Evolutionary conservation across 352 stramenopile species (phyloP).

Genomic region (Phytophthora sp.): DNA sequence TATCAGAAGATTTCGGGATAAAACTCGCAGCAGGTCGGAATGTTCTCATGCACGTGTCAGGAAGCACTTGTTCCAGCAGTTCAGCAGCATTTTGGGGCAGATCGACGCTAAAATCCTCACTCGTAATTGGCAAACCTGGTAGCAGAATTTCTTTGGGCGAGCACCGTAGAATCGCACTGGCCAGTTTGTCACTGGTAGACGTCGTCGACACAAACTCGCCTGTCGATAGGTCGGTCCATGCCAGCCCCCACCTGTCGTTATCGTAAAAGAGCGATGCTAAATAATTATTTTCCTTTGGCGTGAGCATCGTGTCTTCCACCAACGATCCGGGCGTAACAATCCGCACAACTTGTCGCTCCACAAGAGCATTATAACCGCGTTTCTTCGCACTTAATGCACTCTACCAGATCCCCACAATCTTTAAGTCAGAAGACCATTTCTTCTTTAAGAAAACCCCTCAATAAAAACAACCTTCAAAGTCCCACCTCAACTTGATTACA

Average conservation of each 20-base stretch:
- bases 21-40: conserved; percentile 50
- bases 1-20: not conserved
- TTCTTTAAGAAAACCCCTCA: too few species aligned
- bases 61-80: conserved; percentile 50
- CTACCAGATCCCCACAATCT: conserved; percentile 25
- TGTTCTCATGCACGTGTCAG: conserved; percentile 65
- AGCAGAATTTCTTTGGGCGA: conserved; percentile 75
- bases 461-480: not conserved
- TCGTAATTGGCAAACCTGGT: conserved; percentile 27
- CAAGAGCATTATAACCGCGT: conserved; percentile 61
- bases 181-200: conserved; percentile 60
- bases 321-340: conserved; percentile 80
- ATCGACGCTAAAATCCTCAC: not conserved
- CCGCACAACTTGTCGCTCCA: conserved; percentile 79
- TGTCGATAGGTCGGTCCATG: conserved; percentile 80
- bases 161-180: conserved; percentile 64
- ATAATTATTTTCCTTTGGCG: conserved; percentile 82
- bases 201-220: conserved; percentile 79
- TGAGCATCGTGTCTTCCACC: conserved; percentile 81
- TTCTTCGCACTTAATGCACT: conserved; percentile 56
- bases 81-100: conserved; percentile 28
- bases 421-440: not conserved
- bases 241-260: conserved; percentile 52
- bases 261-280: conserved; percentile 58
- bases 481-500: conserved; percentile 82